A percentile compares a stretch with the other conserved stretches of the same genome.
These are phyloP conservation scores for Yarrowia yakushimensis DNA, from an alignment of 805 yeast species.

Conservation along the genomic window DNA sequence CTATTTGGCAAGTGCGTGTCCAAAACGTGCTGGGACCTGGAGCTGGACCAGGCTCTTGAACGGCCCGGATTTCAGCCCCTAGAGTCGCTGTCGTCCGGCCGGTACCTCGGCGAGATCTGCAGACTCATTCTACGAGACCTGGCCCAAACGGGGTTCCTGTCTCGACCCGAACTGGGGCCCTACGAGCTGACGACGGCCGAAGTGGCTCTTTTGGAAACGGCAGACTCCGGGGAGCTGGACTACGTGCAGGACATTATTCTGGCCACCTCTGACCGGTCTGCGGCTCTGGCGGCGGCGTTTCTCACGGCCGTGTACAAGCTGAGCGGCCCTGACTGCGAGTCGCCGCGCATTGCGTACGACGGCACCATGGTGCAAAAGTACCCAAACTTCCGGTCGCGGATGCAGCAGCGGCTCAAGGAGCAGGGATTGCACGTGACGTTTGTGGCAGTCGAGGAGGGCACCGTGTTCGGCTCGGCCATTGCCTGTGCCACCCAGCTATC, in stretches of 20 bases:
- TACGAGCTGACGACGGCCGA: slow-evolving; percentile 29
- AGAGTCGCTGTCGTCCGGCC: slow-evolving; percentile 83
- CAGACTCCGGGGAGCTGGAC: slow-evolving; percentile 29
- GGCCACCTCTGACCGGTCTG: slow-evolving; percentile 37
- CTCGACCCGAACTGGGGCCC: slow-evolving; percentile 32
- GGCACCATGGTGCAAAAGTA: slow-evolving; percentile 39
- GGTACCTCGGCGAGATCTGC: slow-evolving; percentile 82
- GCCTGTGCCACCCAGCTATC: slow-evolving; percentile 6
- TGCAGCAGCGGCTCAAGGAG: slow-evolving; percentile 20
- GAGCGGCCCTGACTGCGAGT: slow-evolving; percentile 26
- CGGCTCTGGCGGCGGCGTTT: slow-evolving; percentile 35
- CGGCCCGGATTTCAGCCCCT: slow-evolving; percentile 82
- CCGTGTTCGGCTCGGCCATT: slow-evolving; percentile 5
- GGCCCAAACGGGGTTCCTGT: slow-evolving; percentile 42
- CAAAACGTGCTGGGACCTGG: slow-evolving; percentile 66
- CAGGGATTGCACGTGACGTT: slow-evolving; percentile 11
- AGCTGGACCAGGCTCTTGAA: slow-evolving; percentile 56
- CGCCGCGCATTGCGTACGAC: slow-evolving; percentile 33
- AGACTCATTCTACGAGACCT: slow-evolving; percentile 70
- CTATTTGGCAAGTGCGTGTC: slow-evolving; percentile 82
- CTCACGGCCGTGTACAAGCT: slow-evolving; percentile 30
- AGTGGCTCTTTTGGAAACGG: slow-evolving; percentile 22
- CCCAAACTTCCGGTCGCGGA: slow-evolving; percentile 30
- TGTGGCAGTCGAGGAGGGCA: slow-evolving; percentile 8
- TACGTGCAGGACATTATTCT: slow-evolving; percentile 31